These are phyloP conservation scores for Peltaster fructicola DNA, from an alignment of 2,329 filamentous ascomycete genomes.

Conservation along the genomic window DNA sequence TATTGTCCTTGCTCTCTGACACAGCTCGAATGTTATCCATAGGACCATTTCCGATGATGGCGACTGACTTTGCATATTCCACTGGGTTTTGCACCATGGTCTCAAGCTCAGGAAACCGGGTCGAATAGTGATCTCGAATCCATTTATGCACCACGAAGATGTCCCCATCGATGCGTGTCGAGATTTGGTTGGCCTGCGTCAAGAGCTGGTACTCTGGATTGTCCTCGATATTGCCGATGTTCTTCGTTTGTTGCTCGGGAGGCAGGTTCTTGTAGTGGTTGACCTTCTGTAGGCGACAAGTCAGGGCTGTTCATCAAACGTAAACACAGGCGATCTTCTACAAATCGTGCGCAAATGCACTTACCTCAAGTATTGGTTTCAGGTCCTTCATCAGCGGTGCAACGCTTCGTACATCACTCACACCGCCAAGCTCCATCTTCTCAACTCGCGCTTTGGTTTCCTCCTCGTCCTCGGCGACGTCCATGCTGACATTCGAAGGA, in stretches of 20 bases:
- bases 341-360: constrained; percentile 21
- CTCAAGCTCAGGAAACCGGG: constrained; percentile 85
- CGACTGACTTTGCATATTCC: constrained; percentile 88
- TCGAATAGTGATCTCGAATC: constrained; percentile 87
- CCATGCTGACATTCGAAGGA: constrained; percentile 20
- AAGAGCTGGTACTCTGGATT: constrained; percentile 81
- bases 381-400: constrained; percentile 66
- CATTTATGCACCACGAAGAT: constrained; percentile 90
- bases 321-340: constrained; percentile 34
- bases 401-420: constrained; percentile 65
- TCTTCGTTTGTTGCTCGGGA: constrained; percentile 42
- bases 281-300: constrained; percentile 55
- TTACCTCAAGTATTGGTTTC: constrained; percentile 66
- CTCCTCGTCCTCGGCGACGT: constrained; percentile 44
- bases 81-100: constrained; percentile 76
- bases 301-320: constrained; percentile 54
- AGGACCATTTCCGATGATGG: constrained; percentile 81
- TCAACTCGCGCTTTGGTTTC: constrained; percentile 63
- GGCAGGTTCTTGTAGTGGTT: constrained; percentile 54
- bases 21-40: constrained; percentile 74
- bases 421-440: constrained; percentile 57
- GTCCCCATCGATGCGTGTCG: constrained; percentile 84
- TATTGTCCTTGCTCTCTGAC: constrained; percentile 60
- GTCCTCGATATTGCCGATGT: constrained; percentile 72
- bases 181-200: constrained; percentile 74